Evolutionary conservation across 2,329 filamentous ascomycete genomes (phyloP).

Genomic region (Phaeoacremonium minimum): DNA sequence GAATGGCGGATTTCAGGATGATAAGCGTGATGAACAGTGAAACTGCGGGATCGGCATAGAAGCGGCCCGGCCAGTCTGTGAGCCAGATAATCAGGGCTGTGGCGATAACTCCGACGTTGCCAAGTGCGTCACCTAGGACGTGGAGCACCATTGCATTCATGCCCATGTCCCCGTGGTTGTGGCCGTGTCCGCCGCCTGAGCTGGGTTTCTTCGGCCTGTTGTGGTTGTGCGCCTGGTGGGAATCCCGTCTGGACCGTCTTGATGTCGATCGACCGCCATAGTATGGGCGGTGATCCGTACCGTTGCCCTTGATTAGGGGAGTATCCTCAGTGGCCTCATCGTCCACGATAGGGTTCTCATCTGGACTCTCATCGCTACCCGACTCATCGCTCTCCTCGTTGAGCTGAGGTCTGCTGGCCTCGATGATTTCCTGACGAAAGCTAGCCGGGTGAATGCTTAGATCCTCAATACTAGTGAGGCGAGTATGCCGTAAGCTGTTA

Average conservation of each 20-base stretch:
- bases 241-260: slow-evolving; percentile 37
- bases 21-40: slow-evolving; percentile 90
- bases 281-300: slow-evolving; percentile 19
- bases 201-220: slow-evolving; percentile 62
- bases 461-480: slow-evolving; percentile 62
- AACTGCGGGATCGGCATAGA: slow-evolving; percentile 86
- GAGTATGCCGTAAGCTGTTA: slow-evolving; percentile 47
- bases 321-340: slow-evolving; percentile 29
- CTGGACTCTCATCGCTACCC: slow-evolving; percentile 6
- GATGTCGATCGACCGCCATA: slow-evolving; percentile 17
- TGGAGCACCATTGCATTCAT: slow-evolving; percentile 83
- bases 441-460: slow-evolving; percentile 86
- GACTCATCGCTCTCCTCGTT: slow-evolving; percentile 21
- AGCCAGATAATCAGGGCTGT: slow-evolving; percentile 90
- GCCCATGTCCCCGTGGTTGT: slow-evolving; percentile 85
- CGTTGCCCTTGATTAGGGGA: slow-evolving; percentile 27
- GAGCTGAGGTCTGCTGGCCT: slow-evolving; percentile 63
- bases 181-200: slow-evolving; percentile 63
- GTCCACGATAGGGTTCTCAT: slow-evolving; percentile 13
- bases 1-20: slow-evolving; percentile 69
- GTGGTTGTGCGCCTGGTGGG: slow-evolving; percentile 76
- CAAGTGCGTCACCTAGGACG: slow-evolving; percentile 77
- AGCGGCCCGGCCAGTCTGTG: slow-evolving; percentile 73
- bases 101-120: slow-evolving; percentile 80
- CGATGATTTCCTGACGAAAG: slow-evolving; percentile 89